Conservation (phyloP, 176 grass and related monocot genomes). For the Avena eriantha region DNA sequence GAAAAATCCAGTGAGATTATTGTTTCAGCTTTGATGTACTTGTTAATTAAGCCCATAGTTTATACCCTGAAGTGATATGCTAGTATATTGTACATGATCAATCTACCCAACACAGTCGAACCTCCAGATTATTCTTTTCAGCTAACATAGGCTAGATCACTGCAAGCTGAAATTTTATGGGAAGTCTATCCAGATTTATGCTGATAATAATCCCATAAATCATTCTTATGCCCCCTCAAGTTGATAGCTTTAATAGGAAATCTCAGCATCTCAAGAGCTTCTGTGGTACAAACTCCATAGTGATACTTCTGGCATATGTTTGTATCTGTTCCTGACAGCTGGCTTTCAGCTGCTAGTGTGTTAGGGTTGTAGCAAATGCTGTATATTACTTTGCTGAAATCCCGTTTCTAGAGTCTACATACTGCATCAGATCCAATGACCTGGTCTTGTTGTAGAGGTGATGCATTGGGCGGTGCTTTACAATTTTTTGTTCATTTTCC, state of each 20-base stretch:
- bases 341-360: not conserved
- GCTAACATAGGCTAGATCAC: slow-evolving; percentile 27
- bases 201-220: slow-evolving; percentile 2
- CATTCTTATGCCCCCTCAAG: slow-evolving; percentile 15
- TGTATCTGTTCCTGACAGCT: not conserved
- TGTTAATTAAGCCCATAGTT: not conserved
- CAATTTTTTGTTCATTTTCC: not conserved
- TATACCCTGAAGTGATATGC: not conserved
- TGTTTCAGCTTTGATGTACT: slow-evolving; percentile 6
- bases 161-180: not conserved
- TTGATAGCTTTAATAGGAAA: slow-evolving; percentile 1
- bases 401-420: slow-evolving; percentile 2
- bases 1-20: not conserved
- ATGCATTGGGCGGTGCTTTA: not conserved
- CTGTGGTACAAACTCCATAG: not conserved
- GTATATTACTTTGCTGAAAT: slow-evolving; percentile 38
- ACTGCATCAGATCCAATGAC: not conserved
- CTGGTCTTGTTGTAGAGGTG: not conserved
- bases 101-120: not conserved
- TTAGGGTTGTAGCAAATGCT: not conserved
- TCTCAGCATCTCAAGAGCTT: not conserved
- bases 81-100: not conserved
- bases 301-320: slow-evolving; percentile 19
- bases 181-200: slow-evolving; percentile 6
- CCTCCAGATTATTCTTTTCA: not conserved